phyloP scores from a whole-genome alignment of 805 yeast species.

The Wickerhamiella kurtzmanii region DNA sequence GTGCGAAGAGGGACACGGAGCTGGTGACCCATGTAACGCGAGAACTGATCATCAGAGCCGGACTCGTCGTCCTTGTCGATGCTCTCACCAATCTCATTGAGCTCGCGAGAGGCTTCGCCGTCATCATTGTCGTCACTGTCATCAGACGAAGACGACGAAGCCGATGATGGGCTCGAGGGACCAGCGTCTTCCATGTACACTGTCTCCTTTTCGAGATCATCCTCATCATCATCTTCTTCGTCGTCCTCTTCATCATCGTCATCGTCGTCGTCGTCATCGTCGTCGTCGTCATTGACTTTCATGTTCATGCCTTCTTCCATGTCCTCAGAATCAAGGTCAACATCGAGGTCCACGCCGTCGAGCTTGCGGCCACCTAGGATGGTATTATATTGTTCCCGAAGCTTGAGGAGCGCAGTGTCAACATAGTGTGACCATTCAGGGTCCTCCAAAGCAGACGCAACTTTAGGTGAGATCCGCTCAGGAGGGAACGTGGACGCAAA shows the following conservation, averaged over 20 bases:
- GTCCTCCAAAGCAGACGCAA: slow-evolving; percentile 34
- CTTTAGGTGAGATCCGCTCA: slow-evolving; percentile 41
- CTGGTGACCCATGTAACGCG: slow-evolving; percentile 67
- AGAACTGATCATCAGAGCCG: slow-evolving; percentile 35
- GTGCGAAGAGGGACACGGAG: slow-evolving; percentile 38
- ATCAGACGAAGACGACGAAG: neutral
- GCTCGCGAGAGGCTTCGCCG: slow-evolving; percentile 19
- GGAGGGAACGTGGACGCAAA: slow-evolving; percentile 52
- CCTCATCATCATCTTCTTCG: slow-evolving; percentile 7
- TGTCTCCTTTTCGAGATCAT: slow-evolving; percentile 11
- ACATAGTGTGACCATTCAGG: slow-evolving; percentile 75
- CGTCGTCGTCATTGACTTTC: slow-evolving; percentile 27
- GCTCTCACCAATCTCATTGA: slow-evolving; percentile 22
- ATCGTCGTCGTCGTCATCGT: slow-evolving; percentile 23
- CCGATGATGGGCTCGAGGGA: neutral
- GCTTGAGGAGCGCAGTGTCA: slow-evolving; percentile 66
- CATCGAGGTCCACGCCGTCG: slow-evolving; percentile 27
- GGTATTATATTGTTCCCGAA: slow-evolving; percentile 88
- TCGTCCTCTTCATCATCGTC: slow-evolving; percentile 9
- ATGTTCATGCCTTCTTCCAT: slow-evolving; percentile 10
- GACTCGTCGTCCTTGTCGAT: slow-evolving; percentile 21
- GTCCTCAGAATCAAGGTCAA: slow-evolving; percentile 23
- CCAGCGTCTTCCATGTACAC: neutral
- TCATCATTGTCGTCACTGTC: slow-evolving; percentile 14
- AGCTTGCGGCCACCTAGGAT: slow-evolving; percentile 66